These are phyloP conservation scores for Harrya chromipes DNA, from an alignment of 768 basidiomycete genomes.

Conservation along the genomic window DNA sequence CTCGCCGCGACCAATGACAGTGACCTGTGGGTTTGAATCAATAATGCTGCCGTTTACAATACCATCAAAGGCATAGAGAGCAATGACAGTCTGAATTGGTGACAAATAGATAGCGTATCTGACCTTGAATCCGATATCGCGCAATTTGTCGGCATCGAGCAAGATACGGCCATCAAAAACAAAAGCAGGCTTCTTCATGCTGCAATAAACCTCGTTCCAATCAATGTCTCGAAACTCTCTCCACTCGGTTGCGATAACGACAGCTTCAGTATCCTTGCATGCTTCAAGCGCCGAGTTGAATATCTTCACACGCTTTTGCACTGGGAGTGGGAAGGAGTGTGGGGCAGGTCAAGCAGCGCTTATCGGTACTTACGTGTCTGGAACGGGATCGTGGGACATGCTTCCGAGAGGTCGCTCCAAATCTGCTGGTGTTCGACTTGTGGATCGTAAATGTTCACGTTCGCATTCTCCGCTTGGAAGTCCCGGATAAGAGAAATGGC, in stretches of 20 bases:
- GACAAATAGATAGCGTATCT: background rate
- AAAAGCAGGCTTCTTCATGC: slow-evolving; percentile 98
- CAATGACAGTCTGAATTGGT: background rate
- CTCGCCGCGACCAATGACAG: slow-evolving; percentile 57
- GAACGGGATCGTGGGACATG: slow-evolving; percentile 58
- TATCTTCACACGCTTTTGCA: slow-evolving; percentile 88
- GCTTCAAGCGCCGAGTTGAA: slow-evolving; percentile 78
- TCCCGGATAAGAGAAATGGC: slow-evolving; percentile 92
- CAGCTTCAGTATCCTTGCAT: slow-evolving; percentile 84
- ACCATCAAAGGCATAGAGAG: slow-evolving; percentile 2
- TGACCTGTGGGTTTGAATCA: slow-evolving; percentile 38
- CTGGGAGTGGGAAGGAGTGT: slow-evolving; percentile 35
- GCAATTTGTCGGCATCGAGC: slow-evolving; percentile 76
- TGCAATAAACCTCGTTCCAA: slow-evolving; percentile 80
- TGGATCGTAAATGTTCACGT: slow-evolving; percentile 89
- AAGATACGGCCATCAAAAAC: slow-evolving; percentile 92
- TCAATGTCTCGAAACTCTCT: slow-evolving; percentile 92
- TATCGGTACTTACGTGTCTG: slow-evolving; percentile 55
- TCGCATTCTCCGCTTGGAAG: slow-evolving; percentile 87
- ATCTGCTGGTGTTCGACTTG: slow-evolving; percentile 85
- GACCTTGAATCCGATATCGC: slow-evolving; percentile 88
- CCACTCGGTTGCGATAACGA: slow-evolving; percentile 98
- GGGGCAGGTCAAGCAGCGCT: background rate
- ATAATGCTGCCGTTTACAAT: slow-evolving; percentile 4
- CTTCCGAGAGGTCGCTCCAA: slow-evolving; percentile 75